phyloP scores from a whole-genome alignment of 2,329 filamentous ascomycete genomes.

The Cladosporium phlei region DNA sequence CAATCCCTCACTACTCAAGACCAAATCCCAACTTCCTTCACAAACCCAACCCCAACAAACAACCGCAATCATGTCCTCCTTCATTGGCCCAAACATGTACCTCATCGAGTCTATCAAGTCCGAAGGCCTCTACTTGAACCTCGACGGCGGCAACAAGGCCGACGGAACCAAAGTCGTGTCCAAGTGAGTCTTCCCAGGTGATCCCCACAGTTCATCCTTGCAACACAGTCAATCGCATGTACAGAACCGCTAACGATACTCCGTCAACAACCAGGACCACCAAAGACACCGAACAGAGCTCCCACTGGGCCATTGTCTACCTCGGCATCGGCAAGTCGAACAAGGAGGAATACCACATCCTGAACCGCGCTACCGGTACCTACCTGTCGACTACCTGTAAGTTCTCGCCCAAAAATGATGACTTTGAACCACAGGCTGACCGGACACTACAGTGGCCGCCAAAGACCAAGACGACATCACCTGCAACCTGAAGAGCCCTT shows the following conservation, averaged over 20 bases:
- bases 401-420: neutral
- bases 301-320: conserved; percentile 1
- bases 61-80: neutral
- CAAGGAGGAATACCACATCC: neutral
- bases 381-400: neutral
- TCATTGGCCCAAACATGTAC: neutral
- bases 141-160: neutral
- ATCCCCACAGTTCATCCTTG: too few relatives aligned
- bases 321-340: neutral
- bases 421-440: neutral
- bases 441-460: neutral
- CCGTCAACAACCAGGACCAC: neutral
- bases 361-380: neutral
- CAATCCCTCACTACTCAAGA: too few relatives aligned
- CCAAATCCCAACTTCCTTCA: too few relatives aligned
- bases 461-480: neutral
- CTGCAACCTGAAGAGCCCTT: neutral
- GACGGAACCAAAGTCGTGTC: neutral
- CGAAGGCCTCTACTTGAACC: neutral
- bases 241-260: too few relatives aligned
- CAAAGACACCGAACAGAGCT: neutral
- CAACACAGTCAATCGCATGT: too few relatives aligned
- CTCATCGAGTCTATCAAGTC: neutral
- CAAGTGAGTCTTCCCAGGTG: neutral
- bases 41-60: too few relatives aligned